Percentiles rank a stretch among this genome's conserved stretches.
Conservation (phyloP, 108 stramenopile species). For the Aurantiochytrium sp. region DNA sequence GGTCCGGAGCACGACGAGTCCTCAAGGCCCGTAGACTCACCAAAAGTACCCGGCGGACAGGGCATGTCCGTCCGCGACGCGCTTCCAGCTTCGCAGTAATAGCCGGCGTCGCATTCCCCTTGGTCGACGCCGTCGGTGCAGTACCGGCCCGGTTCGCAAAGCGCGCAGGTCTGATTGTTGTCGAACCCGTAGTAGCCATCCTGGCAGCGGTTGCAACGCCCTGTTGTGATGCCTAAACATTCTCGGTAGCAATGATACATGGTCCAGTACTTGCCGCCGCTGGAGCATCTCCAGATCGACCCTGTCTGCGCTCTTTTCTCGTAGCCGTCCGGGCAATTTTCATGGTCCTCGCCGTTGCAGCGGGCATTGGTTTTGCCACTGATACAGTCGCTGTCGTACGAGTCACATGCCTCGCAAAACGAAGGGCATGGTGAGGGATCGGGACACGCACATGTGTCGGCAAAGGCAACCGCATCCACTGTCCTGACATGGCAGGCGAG, state of each 20-base stretch:
- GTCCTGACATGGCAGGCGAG: too few species aligned
- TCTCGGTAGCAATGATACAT: conserved; percentile 28
- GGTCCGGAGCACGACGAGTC: background rate
- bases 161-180: conserved; percentile 2
- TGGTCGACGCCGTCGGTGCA: background rate
- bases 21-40: background rate
- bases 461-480: background rate
- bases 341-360: background rate
- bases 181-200: background rate
- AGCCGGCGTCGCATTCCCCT: background rate
- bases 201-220: conserved; percentile 1
- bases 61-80: background rate
- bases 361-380: conserved; percentile 23
- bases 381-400: conserved; percentile 14
- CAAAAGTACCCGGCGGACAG: conserved; percentile 34
- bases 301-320: conserved; percentile 15
- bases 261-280: background rate
- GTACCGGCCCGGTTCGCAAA: background rate
- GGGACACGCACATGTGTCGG: conserved; percentile 24
- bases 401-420: conserved; percentile 11
- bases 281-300: background rate
- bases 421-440: conserved; percentile 6
- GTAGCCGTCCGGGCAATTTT: conserved; percentile 10
- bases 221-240: conserved; percentile 1
- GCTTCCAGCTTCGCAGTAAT: conserved; percentile 19